These are phyloP conservation scores for Pichia rugopelliculosa DNA, from an alignment of 805 yeast genomes.

Conservation along the genomic window DNA sequence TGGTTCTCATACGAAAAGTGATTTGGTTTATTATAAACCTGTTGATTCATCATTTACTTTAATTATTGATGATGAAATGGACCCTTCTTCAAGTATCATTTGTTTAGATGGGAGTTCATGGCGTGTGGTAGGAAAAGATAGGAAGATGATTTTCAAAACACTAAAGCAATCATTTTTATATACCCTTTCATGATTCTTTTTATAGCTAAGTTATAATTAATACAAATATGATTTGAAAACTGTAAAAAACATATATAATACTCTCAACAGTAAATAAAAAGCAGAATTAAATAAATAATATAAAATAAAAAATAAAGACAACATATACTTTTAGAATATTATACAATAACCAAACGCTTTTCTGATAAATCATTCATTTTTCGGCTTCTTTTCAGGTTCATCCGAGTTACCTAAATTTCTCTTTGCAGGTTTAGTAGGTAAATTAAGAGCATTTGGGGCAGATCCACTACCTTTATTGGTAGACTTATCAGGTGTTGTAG, in stretches of 20 bases:
- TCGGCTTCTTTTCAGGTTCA: constrained; percentile 17
- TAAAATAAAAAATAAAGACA: neutral
- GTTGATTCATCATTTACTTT: neutral
- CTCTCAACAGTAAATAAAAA: too few relatives aligned
- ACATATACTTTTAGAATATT: neutral
- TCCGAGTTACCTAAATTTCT: constrained; percentile 17
- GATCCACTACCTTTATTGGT: neutral
- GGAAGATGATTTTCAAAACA: neutral
- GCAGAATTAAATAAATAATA: neutral
- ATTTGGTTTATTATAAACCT: constrained; percentile 38
- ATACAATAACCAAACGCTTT: neutral
- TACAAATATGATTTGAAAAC: too few relatives aligned
- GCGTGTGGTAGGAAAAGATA: neutral
- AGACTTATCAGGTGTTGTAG: neutral
- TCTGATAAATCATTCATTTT: constrained; percentile 11
- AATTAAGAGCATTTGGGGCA: neutral
- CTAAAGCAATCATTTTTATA: constrained; percentile 2
- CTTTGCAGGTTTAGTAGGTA: constrained; percentile 12
- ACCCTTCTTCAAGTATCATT: constrained; percentile 35
- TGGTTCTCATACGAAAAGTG: constrained; percentile 47
- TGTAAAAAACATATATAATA: neutral
- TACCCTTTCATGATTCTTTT: neutral
- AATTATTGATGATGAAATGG: constrained; percentile 2
- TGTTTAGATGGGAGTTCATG: constrained; percentile 56
- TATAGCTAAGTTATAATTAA: neutral